Evolutionary conservation across 768 basidiomycete species (phyloP).

Genomic region (Dacryopinax primogenitus): DNA sequence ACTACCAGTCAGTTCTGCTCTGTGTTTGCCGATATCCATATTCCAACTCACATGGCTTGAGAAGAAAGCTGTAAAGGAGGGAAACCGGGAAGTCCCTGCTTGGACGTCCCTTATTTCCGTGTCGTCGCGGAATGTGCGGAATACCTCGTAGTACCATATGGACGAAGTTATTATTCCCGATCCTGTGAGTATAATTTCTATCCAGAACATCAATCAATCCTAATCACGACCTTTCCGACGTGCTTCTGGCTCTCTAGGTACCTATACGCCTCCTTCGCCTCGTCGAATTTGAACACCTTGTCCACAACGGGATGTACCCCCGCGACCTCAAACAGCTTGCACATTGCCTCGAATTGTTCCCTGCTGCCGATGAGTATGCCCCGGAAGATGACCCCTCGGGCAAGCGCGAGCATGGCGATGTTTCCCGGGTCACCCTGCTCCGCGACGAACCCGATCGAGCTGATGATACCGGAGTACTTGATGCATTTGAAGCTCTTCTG

Average conservation of each 20-base stretch:
- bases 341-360: slow-evolving; percentile 49
- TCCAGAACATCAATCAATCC: slow-evolving; percentile 29
- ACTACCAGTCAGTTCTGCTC: too few species aligned
- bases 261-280: slow-evolving; percentile 40
- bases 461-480: slow-evolving; percentile 34
- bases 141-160: too few species aligned
- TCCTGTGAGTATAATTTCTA: too few species aligned
- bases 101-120: too few species aligned
- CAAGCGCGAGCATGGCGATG: slow-evolving; percentile 28
- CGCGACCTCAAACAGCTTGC: slow-evolving; percentile 35
- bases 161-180: too few species aligned
- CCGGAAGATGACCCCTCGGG: slow-evolving; percentile 33
- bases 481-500: slow-evolving; percentile 32
- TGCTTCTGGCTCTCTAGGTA: slow-evolving; percentile 44
- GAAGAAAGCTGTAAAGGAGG: too few species aligned
- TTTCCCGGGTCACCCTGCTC: slow-evolving; percentile 17
- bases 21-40: too few species aligned
- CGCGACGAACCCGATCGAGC: slow-evolving; percentile 42
- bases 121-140: too few species aligned
- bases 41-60: too few species aligned
- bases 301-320: slow-evolving; percentile 41
- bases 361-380: slow-evolving; percentile 47
- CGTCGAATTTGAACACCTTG: slow-evolving; percentile 45
- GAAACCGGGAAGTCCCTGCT: too few species aligned
- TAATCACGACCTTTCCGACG: slow-evolving; percentile 50